Evolutionary conservation across 306 rosid species (phyloP), one percentile per base, ranked within the genome.

Genomic region (Prunus armeniaca): DNA sequence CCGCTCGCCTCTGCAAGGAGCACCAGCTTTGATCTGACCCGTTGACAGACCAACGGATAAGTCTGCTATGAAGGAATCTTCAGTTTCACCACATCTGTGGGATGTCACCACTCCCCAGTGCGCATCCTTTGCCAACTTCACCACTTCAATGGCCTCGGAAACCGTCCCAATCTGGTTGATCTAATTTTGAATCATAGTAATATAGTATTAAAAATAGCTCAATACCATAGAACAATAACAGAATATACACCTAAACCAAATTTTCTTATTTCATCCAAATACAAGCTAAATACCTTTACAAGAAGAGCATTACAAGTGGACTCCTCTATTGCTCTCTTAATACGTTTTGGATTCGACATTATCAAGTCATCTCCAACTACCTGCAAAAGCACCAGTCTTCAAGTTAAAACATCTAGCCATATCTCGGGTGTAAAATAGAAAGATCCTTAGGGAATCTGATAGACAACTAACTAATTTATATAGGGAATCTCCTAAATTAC

Each of bases 1-100:
- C 49, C 97, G 89, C 89, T 95, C 99, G 80, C 97, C 97, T 85
- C 99, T 87, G 89, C 97, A 95, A 73, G 99, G 99, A 79, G 97
- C 97, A 60, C 97, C 99, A 75, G 97, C 91, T 85, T 95, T 95
- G 78, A 95, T 88, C 84, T 90, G 97, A 85, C 93, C 92, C 12
- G 88, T 81, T 65, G 96, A 86, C 14, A 95, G 93, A 76, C 99
- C 99, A 61, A 95, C 99, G 28, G 99, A 84, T 67, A 95, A 89
- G 82, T 95, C 99, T 14, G 99, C 96, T 52, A 95, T 88, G 79
- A 95, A 92, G 67, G 97, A 85, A 65, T 92, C 99, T 67, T 85
- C 85, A 56, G 96, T 92, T 89, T 95, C 98, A 55, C 98, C 98
- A 82, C 92, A 81, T 85, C 98, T 89, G 73, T 95, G 97, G 71